Percentiles rank a stretch among this genome's conserved stretches.
Evolutionary conservation across 2,329 filamentous ascomycete species (phyloP).

Genomic region (Helotiales sp.): DNA sequence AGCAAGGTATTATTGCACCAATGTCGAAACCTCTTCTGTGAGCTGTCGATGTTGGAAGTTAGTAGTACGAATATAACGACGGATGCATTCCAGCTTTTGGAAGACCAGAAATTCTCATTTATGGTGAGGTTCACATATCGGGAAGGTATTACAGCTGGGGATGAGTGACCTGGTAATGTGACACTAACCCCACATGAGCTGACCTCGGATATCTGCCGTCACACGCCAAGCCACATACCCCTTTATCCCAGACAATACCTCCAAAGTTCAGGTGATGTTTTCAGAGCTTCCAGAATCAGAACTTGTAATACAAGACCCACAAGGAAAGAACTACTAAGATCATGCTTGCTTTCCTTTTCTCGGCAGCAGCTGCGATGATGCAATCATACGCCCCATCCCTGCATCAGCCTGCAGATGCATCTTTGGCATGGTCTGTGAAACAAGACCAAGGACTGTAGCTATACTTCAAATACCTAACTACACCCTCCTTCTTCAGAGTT

Average conservation of each 20-base stretch:
- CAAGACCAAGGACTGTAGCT: not conserved
- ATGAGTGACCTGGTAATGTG: not conserved
- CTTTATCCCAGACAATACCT: not conserved
- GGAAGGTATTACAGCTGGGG: not conserved
- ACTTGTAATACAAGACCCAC: no score
- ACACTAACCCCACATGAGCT: not conserved
- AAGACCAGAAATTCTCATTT: not conserved
- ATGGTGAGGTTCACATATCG: not conserved
- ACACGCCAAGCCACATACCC: not conserved
- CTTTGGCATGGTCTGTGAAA: not conserved
- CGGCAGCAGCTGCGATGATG: not conserved
- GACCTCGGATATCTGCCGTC: not conserved
- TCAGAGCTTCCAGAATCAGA: not conserved
- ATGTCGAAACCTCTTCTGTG: conserved; percentile 69
- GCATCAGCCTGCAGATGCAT: not conserved
- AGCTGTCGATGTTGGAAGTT: not conserved
- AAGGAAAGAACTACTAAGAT: not conserved
- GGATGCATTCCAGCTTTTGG: not conserved
- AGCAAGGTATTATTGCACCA: conserved; percentile 85
- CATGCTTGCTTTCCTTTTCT: not conserved
- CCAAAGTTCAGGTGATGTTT: not conserved
- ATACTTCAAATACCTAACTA: not conserved
- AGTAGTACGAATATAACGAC: not conserved
- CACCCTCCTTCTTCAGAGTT: not conserved
- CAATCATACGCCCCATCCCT: not conserved